Conservation (phyloP, 202 grass and related monocot genomes). For the Musa balbisiana region DNA sequence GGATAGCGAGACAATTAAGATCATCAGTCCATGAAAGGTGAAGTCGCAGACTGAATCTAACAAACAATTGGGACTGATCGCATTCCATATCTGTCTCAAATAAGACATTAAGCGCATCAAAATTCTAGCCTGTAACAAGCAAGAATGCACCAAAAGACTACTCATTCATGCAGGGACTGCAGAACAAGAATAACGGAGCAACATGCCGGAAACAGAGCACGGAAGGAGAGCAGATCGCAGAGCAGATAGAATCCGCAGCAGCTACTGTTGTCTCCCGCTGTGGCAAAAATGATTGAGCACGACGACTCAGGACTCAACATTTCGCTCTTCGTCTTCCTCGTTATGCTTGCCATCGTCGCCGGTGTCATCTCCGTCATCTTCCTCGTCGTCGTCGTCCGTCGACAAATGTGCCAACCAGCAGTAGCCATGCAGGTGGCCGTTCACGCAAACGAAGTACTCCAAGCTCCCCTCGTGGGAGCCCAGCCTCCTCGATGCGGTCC, state of each 20-base stretch:
- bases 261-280: neutral
- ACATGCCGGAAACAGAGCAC: neutral
- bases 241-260: neutral
- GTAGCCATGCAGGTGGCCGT: conserved; percentile 73
- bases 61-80: no score
- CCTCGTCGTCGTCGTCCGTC: conserved; percentile 32
- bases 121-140: neutral
- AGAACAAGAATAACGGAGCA: neutral
- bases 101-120: no score
- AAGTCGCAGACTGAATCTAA: no score
- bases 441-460: conserved; percentile 93
- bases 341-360: conserved; percentile 10
- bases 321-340: conserved; percentile 6
- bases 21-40: no score
- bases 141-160: neutral
- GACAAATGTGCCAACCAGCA: conserved; percentile 78
- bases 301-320: neutral
- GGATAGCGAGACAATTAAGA: no score
- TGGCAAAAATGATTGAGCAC: neutral
- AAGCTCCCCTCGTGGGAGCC: conserved; percentile 42
- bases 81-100: no score
- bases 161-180: neutral
- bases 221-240: neutral
- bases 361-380: conserved; percentile 45
- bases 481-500: conserved; percentile 43